Evolutionary conservation across 306 rosid species (phyloP).

Genomic region (Quercus parvula): DNA sequence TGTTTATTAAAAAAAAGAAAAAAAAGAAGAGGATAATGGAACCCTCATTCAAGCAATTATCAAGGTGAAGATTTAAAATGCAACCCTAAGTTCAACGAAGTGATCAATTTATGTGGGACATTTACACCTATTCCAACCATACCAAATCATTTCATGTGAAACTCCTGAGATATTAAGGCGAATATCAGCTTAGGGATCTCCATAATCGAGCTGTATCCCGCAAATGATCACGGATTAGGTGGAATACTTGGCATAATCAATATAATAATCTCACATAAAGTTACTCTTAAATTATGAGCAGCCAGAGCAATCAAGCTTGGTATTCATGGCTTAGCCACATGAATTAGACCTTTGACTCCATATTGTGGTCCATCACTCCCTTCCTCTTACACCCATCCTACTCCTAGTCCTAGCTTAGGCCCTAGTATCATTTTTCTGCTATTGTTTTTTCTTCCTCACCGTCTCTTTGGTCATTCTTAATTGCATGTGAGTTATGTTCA

Average conservation of each 20-base stretch:
- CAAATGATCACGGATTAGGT: constrained; percentile 21
- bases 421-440: neutral
- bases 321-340: neutral
- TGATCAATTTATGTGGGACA: no score
- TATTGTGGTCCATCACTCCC: constrained; percentile 29
- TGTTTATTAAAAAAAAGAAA: no score
- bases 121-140: no score
- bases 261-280: neutral
- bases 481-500: neutral
- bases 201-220: constrained; percentile 17
- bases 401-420: neutral
- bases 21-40: no score
- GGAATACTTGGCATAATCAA: constrained; percentile 6
- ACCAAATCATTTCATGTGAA: constrained; percentile 19
- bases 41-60: no score
- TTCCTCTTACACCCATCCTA: neutral
- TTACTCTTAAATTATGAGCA: neutral
- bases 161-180: constrained; percentile 28
- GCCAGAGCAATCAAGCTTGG: neutral
- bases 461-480: neutral
- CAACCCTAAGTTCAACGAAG: no score
- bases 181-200: constrained; percentile 15
- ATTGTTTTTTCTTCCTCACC: neutral
- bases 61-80: neutral
- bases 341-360: constrained; percentile 15